Percentiles rank a stretch among this genome's conserved stretches.
Evolutionary conservation across 139 green algal species (phyloP).

Genomic region (Zygnema cylindricum): DNA sequence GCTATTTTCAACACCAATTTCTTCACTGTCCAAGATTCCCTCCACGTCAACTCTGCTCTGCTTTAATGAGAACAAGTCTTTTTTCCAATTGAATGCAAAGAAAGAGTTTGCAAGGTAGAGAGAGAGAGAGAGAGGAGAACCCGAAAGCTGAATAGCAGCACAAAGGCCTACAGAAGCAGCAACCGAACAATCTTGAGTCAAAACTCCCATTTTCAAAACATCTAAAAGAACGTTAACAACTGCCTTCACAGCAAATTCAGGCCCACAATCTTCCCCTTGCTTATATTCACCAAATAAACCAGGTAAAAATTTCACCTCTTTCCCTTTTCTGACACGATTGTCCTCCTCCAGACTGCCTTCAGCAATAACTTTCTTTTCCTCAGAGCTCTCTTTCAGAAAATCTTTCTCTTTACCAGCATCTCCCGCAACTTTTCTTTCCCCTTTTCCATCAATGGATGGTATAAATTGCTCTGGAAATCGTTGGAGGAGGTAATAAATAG

Average conservation of each 20-base stretch:
- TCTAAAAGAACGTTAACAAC: conserved; percentile 1
- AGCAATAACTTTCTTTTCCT: not conserved
- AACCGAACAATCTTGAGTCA: conserved; percentile 48
- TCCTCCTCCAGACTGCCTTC: not conserved
- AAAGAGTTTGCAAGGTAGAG: not conserved
- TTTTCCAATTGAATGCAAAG: too few species aligned
- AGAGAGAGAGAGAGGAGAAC: not conserved
- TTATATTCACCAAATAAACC: too few species aligned
- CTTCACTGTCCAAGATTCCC: too few species aligned
- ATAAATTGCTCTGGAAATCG: conserved; percentile 4
- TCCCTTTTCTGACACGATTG: not conserved
- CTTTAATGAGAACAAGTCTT: too few species aligned
- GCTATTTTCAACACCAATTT: too few species aligned
- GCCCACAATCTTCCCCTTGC: conserved; percentile 1
- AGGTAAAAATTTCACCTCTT: conserved; percentile 41
- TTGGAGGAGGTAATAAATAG: conserved; percentile 57
- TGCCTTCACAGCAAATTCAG: not conserved
- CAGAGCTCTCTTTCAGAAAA: not conserved
- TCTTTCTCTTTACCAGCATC: not conserved
- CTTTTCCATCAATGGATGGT: not conserved
- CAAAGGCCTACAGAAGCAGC: conserved; percentile 42
- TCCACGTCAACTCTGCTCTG: too few species aligned
- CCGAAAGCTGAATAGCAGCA: conserved; percentile 25
- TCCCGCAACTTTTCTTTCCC: not conserved
- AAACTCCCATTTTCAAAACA: conserved; percentile 40